Evolutionary conservation across 1,284 basidiomycete species (phyloP).

Genomic region (Lignosus rhinocerotis): DNA sequence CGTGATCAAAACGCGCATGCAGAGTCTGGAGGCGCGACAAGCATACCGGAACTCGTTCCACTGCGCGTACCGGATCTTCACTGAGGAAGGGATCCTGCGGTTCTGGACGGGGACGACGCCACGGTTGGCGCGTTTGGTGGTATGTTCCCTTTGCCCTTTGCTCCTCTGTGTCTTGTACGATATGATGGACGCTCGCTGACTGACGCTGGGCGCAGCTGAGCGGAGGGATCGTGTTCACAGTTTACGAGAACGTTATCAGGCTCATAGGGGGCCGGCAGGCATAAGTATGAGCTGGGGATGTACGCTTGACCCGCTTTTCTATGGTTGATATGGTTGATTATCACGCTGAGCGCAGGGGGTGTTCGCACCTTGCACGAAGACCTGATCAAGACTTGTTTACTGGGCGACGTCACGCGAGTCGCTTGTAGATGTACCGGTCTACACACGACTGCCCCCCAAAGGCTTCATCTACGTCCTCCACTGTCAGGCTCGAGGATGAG

Average conservation of each 20-base stretch:
- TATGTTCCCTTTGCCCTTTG: slow-evolving; percentile 44
- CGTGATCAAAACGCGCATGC: slow-evolving; percentile 98
- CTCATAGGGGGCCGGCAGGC: slow-evolving; percentile 37
- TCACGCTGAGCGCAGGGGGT: no score
- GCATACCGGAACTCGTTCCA: slow-evolving; percentile 94
- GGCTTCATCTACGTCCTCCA: not conserved
- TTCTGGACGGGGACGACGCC: slow-evolving; percentile 99
- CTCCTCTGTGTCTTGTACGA: not conserved
- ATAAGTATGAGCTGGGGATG: not conserved
- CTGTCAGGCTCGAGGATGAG: not conserved
- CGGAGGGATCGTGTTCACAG: slow-evolving; percentile 94
- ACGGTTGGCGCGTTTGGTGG: slow-evolving; percentile 79
- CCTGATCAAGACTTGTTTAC: no score
- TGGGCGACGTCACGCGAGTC: no score
- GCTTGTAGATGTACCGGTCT: not conserved
- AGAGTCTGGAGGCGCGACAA: slow-evolving; percentile 80
- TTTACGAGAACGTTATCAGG: slow-evolving; percentile 82
- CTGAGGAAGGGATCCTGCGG: slow-evolving; percentile 82
- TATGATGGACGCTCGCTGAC: not conserved
- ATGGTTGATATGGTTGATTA: no score
- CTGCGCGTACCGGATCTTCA: slow-evolving; percentile 89
- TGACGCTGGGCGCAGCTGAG: slow-evolving; percentile 58
- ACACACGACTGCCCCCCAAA: not conserved
- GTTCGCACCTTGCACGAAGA: no score
- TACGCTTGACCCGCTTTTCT: no score